A percentile compares a stretch with the other conserved stretches of the same genome.
Evolutionary conservation across 1,284 basidiomycete genomes (phyloP).

Genomic region (Sanghuangporus baumii): DNA sequence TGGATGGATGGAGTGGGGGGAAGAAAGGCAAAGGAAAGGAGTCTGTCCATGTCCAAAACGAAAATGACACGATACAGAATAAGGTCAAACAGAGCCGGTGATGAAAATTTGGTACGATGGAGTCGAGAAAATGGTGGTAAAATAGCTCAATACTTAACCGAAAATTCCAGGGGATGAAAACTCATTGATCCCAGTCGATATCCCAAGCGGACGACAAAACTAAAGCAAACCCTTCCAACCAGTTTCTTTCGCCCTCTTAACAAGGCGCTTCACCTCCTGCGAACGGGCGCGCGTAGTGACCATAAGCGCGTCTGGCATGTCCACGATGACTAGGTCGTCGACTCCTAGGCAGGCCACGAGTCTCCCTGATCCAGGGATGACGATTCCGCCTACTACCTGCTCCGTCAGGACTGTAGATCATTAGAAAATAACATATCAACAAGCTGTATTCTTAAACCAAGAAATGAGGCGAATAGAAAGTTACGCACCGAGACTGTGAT

Average conservation of each 20-base stretch:
- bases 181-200: too few species aligned
- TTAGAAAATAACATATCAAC: constrained; percentile 4
- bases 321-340: constrained; percentile 80
- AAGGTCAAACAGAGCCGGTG: too few species aligned
- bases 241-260: constrained; percentile 68
- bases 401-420: constrained; percentile 61
- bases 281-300: constrained; percentile 83
- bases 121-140: too few species aligned
- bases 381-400: constrained; percentile 78
- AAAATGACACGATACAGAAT: too few species aligned
- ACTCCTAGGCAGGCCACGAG: constrained; percentile 75
- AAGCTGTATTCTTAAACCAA: background rate
- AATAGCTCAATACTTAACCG: too few species aligned
- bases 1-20: too few species aligned
- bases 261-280: constrained; percentile 77
- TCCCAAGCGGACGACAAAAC: too few species aligned
- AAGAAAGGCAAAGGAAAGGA: too few species aligned
- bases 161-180: too few species aligned
- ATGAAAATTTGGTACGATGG: too few species aligned
- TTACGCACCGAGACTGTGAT: constrained; percentile 55
- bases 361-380: constrained; percentile 76
- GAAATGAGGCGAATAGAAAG: background rate
- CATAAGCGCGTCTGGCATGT: constrained; percentile 80
- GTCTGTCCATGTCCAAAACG: too few species aligned
- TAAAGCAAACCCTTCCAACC: constrained; percentile 68